Conservation (phyloP, 2,329 filamentous ascomycete species). For the Colletotrichum ledebouriae region DNA sequence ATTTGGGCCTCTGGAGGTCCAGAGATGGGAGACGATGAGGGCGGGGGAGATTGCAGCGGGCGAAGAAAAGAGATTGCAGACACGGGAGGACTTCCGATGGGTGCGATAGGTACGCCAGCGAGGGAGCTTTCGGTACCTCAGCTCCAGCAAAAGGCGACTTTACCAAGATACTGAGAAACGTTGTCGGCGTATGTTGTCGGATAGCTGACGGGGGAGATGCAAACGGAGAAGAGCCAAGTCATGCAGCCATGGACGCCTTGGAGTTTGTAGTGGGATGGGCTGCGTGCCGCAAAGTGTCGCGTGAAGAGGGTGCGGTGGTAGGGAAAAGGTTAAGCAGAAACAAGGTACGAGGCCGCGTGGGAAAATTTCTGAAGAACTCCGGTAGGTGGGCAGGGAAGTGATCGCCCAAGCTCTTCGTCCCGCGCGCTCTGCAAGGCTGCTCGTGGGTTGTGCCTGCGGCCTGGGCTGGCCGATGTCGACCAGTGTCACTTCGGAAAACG, state of each 20-base stretch:
- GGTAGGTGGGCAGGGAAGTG: constrained; percentile 17
- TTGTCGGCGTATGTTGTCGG: neutral
- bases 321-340: constrained; percentile 10
- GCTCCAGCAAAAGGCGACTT: constrained; percentile 1
- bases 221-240: constrained; percentile 7
- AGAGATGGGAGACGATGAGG: constrained; percentile 11
- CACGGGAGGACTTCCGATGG: constrained; percentile 28
- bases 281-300: constrained; percentile 23
- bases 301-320: constrained; percentile 23
- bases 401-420: neutral
- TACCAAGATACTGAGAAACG: constrained; percentile 6
- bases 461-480: constrained; percentile 22
- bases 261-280: neutral
- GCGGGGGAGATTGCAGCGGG: constrained; percentile 28
- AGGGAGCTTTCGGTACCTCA: constrained; percentile 12
- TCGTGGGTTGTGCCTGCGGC: neutral
- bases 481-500: constrained; percentile 29
- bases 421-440: constrained; percentile 10
- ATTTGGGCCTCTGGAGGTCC: constrained; percentile 17
- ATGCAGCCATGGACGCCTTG: constrained; percentile 23
- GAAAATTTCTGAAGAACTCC: constrained; percentile 22
- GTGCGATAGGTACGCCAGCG: neutral
- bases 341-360: constrained; percentile 23
- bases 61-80: constrained; percentile 24
- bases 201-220: neutral